Conservation (phyloP, 129 eudicot species). For the Helianthus tuberosus region DNA sequence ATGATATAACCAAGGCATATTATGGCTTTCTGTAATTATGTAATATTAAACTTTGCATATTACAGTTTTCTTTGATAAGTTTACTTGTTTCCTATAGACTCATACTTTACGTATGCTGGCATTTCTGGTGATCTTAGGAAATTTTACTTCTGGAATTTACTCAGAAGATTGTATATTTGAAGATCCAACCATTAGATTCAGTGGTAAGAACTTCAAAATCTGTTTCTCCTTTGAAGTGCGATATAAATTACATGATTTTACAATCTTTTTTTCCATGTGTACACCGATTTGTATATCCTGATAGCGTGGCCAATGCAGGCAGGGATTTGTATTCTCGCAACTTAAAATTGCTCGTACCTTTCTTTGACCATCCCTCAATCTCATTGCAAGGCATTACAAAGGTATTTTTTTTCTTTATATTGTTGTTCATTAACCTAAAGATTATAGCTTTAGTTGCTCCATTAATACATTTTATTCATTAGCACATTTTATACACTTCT, state of each 20-base stretch:
- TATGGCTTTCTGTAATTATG: too few species aligned
- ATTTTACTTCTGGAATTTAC: constrained; percentile 73
- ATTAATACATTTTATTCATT: too few species aligned
- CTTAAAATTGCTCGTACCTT: too few species aligned
- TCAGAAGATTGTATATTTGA: constrained; percentile 85
- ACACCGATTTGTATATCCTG: constrained; percentile 5
- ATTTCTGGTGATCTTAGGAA: constrained; percentile 46
- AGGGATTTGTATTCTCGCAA: too few species aligned
- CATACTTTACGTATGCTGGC: constrained; percentile 11
- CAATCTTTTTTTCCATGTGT: neutral
- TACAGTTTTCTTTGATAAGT: neutral
- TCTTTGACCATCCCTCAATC: too few species aligned
- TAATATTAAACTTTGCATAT: neutral
- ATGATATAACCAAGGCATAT: too few species aligned
- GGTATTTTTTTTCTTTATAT: too few species aligned
- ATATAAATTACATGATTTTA: neutral
- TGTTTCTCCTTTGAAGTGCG: neutral
- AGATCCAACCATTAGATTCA: constrained; percentile 89
- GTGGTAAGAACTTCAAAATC: constrained; percentile 45
- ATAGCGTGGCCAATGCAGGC: constrained; percentile 46
- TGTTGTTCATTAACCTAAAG: too few species aligned
- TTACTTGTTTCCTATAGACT: neutral
- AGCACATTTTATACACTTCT: too few species aligned
- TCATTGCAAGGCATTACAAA: too few species aligned
- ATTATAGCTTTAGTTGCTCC: too few species aligned